These are phyloP conservation scores for Stentor coeruleus DNA, from an alignment of 73 alveolate species.

Conservation along the genomic window DNA sequence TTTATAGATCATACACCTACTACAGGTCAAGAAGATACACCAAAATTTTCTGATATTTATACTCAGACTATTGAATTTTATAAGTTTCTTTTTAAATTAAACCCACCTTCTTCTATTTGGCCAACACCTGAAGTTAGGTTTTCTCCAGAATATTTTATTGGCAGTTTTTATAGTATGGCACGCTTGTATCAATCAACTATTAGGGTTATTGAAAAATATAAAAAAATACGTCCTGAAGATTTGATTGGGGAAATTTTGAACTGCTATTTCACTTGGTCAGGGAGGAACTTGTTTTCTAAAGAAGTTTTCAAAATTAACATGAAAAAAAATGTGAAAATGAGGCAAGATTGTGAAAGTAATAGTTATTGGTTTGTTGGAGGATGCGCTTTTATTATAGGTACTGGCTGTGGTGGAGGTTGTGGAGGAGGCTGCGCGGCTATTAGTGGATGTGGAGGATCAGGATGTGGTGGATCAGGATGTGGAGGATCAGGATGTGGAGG, in stretches of 20 bases:
- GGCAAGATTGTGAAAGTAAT: neutral
- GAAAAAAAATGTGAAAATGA: neutral
- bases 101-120: neutral
- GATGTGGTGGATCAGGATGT: constrained; percentile 1
- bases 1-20: neutral
- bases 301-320: neutral
- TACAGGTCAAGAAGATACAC: neutral
- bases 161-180: neutral
- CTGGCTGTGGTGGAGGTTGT: constrained; percentile 8
- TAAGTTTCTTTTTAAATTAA: neutral
- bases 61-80: neutral
- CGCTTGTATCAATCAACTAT: neutral
- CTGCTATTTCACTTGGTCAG: neutral
- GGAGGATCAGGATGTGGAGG: constrained; percentile 10
- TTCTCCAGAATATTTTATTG: neutral
- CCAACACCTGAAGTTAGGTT: neutral
- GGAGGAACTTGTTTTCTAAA: neutral
- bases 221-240: neutral
- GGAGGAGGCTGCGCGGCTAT: neutral
- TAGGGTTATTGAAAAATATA: neutral
- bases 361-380: neutral
- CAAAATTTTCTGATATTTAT: neutral
- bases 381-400: neutral
- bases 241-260: neutral
- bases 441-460: neutral